These are phyloP conservation scores for Ceratobasidium sp. DNA, from an alignment of 1,284 basidiomycete genomes.

Conservation along the genomic window DNA sequence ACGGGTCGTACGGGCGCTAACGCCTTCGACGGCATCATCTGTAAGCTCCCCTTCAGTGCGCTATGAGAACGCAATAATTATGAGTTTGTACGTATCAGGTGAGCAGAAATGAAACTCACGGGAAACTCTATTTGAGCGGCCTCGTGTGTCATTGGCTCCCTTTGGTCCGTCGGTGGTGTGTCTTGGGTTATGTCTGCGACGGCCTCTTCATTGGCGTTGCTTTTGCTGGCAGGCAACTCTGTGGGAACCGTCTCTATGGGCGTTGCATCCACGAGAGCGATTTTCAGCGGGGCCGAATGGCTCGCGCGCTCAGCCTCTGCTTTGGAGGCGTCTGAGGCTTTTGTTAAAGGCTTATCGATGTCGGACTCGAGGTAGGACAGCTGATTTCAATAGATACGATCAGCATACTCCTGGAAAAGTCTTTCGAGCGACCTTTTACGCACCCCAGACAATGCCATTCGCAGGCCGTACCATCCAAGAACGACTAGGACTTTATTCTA, in stretches of 20 bases:
- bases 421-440: neutral
- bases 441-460: constrained; percentile 29
- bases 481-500: constrained; percentile 20
- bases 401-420: neutral
- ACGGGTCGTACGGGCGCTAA: neutral
- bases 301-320: neutral
- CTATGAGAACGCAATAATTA: neutral
- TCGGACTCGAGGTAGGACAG: constrained; percentile 17
- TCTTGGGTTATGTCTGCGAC: too few species aligned
- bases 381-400: neutral
- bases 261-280: too few species aligned
- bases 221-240: too few species aligned
- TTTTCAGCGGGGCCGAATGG: neutral
- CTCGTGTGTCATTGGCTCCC: neutral
- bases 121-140: neutral
- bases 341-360: neutral
- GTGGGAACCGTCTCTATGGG: too few species aligned
- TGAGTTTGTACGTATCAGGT: neutral
- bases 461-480: constrained; percentile 20
- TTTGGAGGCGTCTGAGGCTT: neutral
- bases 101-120: neutral
- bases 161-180: neutral
- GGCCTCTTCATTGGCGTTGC: too few species aligned
- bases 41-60: neutral
- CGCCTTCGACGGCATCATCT: neutral